Base-by-base conservation (phyloP, 441 rosid genomes). In the Adansonia grandidieri region DNA sequence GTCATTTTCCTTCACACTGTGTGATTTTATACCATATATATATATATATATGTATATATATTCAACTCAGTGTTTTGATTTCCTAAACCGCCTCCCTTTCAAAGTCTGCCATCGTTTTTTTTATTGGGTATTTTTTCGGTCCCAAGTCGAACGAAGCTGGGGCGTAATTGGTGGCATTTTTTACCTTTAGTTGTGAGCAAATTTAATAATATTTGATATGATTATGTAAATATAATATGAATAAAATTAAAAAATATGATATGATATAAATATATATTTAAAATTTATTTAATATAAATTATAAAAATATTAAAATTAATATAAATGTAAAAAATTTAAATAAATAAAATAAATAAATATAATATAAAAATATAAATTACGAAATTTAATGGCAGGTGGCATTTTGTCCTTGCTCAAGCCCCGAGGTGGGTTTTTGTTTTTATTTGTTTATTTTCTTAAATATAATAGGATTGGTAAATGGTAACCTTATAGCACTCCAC, bases 401-500 rank as follows among this genome's bases (percentile, higher is more conserved):
- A 75, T 50, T 63, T 4, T 54, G 66, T 60, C 20, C 7, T 76
- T 64, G 37, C 72, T 13, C 78, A 3, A n/a, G 50, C 63, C 73
- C 78, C 78, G 0, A 76, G 28, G 62, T 13, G 72, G 53, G 47
- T 6, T 64, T 13, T 6, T 14, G 20, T 24, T 22, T 7, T 6
- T 0, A 9, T 37, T 3, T 60, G 11, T 47, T 47, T 47, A 47
- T 8, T 60, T 60, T 24, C 28, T 24, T 24, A 24, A 24, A 24
- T 24, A 24, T 24, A 24, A 24, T 24, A 24, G 28, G 28, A 24
- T 45, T 72, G 80, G 73, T 73, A 72, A 80, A 80, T 17, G 56
- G 74, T 69, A 54, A 28, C 56, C 80, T 47, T 13, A 7, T 2
- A 77, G 64, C 83, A 77, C 83, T 80, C 80, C 78, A 72, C 83